phyloP scores from a whole-genome alignment of 176 grass and related monocot genomes.

The Chrysopogon serrulatus region DNA sequence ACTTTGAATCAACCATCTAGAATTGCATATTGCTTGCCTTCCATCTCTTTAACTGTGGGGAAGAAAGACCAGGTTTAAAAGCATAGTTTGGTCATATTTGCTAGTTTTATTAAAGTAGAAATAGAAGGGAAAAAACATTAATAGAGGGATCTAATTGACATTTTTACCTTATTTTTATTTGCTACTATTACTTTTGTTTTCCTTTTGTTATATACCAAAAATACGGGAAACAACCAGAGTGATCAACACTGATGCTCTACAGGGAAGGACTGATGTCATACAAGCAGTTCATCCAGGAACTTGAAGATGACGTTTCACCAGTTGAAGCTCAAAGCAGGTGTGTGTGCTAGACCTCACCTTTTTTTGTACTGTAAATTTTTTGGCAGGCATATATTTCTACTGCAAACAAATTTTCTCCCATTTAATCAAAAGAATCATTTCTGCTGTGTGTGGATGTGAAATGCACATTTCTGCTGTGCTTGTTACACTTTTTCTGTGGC shows the following conservation, averaged over 20 bases:
- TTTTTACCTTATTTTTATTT: constrained; percentile 1
- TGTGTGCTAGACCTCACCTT: neutral
- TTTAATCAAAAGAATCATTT: neutral
- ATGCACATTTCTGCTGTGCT: neutral
- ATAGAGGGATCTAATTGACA: neutral
- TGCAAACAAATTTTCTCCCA: neutral
- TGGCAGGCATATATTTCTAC: constrained; percentile 11
- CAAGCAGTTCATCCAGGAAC: constrained; percentile 98
- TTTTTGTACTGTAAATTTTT: constrained; percentile 3
- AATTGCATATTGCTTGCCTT: neutral
- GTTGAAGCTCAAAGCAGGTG: constrained; percentile 89
- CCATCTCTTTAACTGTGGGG: neutral
- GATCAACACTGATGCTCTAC: constrained; percentile 15
- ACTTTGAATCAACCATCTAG: neutral
- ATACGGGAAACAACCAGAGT: neutral
- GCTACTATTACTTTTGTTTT: neutral
- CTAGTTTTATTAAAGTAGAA: constrained; percentile 10
- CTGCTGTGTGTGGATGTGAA: neutral
- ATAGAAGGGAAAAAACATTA: neutral
- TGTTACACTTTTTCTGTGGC: neutral
- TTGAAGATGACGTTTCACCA: constrained; percentile 95
- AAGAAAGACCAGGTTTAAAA: constrained; percentile 7
- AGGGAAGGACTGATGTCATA: constrained; percentile 98
- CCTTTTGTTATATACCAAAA: neutral
- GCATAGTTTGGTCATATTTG: neutral